Base-by-base conservation (phyloP, 2,329 filamentous ascomycete genomes). In the Fusarium multiceps region DNA sequence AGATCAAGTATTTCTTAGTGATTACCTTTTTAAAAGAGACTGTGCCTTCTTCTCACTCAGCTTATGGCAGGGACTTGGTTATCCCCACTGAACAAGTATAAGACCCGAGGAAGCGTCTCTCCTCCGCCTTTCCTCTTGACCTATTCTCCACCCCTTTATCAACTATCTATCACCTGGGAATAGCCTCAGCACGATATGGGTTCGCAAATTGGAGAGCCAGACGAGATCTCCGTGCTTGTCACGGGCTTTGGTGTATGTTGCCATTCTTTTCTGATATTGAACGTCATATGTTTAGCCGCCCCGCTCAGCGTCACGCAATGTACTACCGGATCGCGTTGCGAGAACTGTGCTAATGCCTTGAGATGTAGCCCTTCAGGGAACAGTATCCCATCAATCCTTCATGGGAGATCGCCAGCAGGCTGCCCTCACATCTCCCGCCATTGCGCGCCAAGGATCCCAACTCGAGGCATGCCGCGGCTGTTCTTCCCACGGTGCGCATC, bases 311-410 rank as follows among this genome's bases (percentile, higher is more conserved):
- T 64, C 68, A 69, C 60, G 55, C 59, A 59, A 60, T 30, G 41
- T 59, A 45, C 18, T 23, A 28, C 40, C 40, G 10, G 27, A 47
- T 37, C 18, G 21, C 30, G 28, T 16, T 28, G 30, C 27, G 32
- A 45, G 37, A 42, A 49, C 13, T 20, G 23, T 59, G 62, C 73
- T 75, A 63, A 76, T 63, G 37, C 27, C 34, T 23, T 30, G 42
- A 40, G 16, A 23, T 27, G 21, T 65, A 95, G 92, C 91, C 93
- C 3, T 97, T 97, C 79, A 89, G 90, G 73, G 84, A 81, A n/a
- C 82, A 90, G 46, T 90, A 90, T 75, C 88, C 89, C 28, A 82
- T 90, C 63, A 97, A 97, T 77, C 93, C 93, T 11, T 93, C 93
- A 5, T 94, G 89, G 86, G 87, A 94, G 76, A 94, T 97, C 76